Percentiles rank a stretch among this genome's conserved stretches.
These are phyloP conservation scores for Xerocomellus intermedius DNA, from an alignment of 768 basidiomycete species.

Conservation along the genomic window DNA sequence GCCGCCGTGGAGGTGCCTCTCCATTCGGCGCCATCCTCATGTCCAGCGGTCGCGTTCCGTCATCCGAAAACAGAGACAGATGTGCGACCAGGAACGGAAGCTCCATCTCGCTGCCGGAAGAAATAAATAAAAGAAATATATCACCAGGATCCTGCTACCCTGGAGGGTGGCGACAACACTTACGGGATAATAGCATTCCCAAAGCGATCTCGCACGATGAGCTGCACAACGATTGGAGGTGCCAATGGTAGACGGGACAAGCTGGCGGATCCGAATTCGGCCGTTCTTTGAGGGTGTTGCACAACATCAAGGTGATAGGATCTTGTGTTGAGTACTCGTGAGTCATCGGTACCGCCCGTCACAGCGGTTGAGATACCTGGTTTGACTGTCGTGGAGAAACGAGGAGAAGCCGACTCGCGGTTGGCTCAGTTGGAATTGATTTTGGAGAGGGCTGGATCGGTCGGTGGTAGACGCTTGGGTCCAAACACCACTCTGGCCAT, in stretches of 20 bases:
- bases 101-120: conserved; percentile 67
- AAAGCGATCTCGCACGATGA: conserved; percentile 69
- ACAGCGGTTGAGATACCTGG: conserved; percentile 41
- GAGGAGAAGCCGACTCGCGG: conserved; percentile 60
- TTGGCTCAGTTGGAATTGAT: conserved; percentile 39
- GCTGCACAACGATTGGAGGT: conserved; percentile 79
- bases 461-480: conserved; percentile 24
- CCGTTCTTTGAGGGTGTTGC: conserved; percentile 79
- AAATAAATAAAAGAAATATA: conserved; percentile 17
- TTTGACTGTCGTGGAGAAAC: conserved; percentile 52
- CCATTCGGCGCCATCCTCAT: conserved; percentile 52
- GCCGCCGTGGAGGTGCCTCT: conserved; percentile 48
- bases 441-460: conserved; percentile 36
- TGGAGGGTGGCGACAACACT: conserved; percentile 39
- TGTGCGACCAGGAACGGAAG: conserved; percentile 87
- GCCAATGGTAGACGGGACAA: conserved; percentile 81
- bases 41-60: conserved; percentile 63
- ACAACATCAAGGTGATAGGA: conserved; percentile 81
- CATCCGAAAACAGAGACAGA: conserved; percentile 68
- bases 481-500: conserved; percentile 27
- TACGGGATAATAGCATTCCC: conserved; percentile 79
- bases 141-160: conserved; percentile 23
- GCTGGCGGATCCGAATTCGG: conserved; percentile 73
- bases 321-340: conserved; percentile 35
- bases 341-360: conserved; percentile 13